A percentile compares a stretch with the other conserved stretches of the same genome.
phyloP scores from a whole-genome alignment of 2,329 filamentous ascomycete genomes.

The Monosporascus sp. region DNA sequence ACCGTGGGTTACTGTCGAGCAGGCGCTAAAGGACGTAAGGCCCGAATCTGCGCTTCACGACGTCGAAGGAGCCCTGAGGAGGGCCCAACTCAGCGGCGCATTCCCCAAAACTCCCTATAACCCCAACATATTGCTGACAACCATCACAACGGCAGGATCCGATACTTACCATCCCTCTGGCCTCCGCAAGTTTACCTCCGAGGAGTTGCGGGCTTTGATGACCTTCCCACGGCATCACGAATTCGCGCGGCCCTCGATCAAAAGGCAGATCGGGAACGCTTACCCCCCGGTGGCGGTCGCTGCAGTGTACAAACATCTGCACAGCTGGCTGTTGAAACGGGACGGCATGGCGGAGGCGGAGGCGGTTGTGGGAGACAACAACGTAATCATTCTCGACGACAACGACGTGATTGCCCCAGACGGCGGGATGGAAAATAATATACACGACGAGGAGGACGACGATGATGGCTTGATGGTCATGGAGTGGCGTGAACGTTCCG shows the following conservation, averaged over 20 bases:
- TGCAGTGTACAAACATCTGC: conserved; percentile 39
- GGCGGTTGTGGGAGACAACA: neutral
- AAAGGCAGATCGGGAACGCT: conserved; percentile 70
- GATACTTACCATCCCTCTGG: conserved; percentile 61
- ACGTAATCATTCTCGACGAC: neutral
- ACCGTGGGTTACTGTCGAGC: conserved; percentile 34
- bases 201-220: conserved; percentile 63
- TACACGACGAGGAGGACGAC: neutral
- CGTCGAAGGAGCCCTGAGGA: conserved; percentile 7
- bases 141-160: conserved; percentile 58
- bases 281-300: conserved; percentile 58
- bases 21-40: conserved; percentile 31
- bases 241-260: conserved; percentile 45
- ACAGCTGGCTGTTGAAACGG: conserved; percentile 31
- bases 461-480: neutral
- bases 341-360: conserved; percentile 4
- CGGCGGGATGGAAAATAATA: neutral
- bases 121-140: conserved; percentile 40
- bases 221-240: conserved; percentile 57
- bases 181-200: conserved; percentile 52
- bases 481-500: neutral
- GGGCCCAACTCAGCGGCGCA: conserved; percentile 13
- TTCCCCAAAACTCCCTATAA: conserved; percentile 36
- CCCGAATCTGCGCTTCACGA: conserved; percentile 31
- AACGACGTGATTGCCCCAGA: neutral